These are phyloP conservation scores for Strobilomyces echinocephalus DNA, from an alignment of 768 basidiomycete genomes.

Conservation along the genomic window DNA sequence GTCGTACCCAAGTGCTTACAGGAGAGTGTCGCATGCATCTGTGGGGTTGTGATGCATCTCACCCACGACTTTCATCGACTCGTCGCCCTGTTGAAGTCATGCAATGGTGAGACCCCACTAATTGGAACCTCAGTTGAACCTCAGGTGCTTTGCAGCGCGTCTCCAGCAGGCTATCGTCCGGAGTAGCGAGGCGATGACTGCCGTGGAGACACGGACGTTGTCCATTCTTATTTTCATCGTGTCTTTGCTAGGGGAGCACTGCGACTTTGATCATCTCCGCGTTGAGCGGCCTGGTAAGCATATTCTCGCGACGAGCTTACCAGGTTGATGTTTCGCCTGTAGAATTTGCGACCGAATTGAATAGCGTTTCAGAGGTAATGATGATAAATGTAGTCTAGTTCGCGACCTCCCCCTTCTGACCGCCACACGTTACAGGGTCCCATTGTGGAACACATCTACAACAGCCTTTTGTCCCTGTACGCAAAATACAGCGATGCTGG, in stretches of 20 bases:
- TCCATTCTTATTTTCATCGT: conserved; percentile 80
- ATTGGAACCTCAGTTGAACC: neutral
- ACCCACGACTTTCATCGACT: conserved; percentile 83
- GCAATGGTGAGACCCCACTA: conserved; percentile 53
- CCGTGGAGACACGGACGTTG: conserved; percentile 50
- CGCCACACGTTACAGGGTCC: conserved; percentile 41
- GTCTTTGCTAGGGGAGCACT: conserved; percentile 82
- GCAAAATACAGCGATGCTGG: conserved; percentile 54
- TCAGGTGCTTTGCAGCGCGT: conserved; percentile 43
- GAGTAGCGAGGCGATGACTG: conserved; percentile 35
- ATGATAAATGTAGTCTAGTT: neutral
- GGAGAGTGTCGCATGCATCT: conserved; percentile 91
- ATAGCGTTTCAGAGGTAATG: conserved; percentile 51
- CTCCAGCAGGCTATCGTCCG: conserved; percentile 54
- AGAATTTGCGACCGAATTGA: conserved; percentile 57
- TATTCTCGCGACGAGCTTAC: too few relatives aligned
- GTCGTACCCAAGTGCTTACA: conserved; percentile 59
- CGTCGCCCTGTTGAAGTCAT: conserved; percentile 77
- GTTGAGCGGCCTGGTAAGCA: conserved; percentile 54
- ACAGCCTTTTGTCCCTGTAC: conserved; percentile 66
- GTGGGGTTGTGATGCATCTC: conserved; percentile 74
- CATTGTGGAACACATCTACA: conserved; percentile 81
- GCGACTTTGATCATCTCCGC: conserved; percentile 78
- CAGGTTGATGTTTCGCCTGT: neutral
- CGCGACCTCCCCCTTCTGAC: conserved; percentile 1